A percentile compares a stretch with the other conserved stretches of the same genome.
Evolutionary conservation across 2,329 filamentous ascomycete species (phyloP).

Genomic region (Trichoderma sp.): DNA sequence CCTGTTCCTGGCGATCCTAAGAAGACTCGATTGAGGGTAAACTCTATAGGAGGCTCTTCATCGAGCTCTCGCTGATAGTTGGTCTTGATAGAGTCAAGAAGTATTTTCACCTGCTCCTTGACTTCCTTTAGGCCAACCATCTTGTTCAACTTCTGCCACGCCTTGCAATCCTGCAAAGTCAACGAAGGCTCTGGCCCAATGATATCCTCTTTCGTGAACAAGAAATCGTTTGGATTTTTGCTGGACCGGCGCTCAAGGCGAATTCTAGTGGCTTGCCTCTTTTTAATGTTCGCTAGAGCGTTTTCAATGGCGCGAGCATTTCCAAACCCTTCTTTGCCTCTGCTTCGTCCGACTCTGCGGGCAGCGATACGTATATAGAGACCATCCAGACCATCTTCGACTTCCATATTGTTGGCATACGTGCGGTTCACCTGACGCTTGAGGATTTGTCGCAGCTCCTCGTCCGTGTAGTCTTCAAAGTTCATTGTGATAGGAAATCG

Average conservation of each 20-base stretch:
- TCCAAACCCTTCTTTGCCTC: conserved; percentile 70
- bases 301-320: conserved; percentile 75
- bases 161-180: conserved; percentile 54
- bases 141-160: conserved; percentile 61
- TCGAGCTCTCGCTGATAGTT: conserved; percentile 70
- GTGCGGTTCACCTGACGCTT: conserved; percentile 56
- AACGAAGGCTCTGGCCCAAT: conserved; percentile 68
- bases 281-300: conserved; percentile 54
- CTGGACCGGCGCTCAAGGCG: conserved; percentile 48
- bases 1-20: conserved; percentile 74
- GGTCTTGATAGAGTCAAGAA: conserved; percentile 63
- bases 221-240: conserved; percentile 56
- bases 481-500: conserved; percentile 68
- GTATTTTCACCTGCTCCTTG: conserved; percentile 60
- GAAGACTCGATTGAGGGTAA: conserved; percentile 70
- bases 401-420: conserved; percentile 59
- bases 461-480: conserved; percentile 71
- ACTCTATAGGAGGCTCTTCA: conserved; percentile 62
- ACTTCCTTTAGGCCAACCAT: conserved; percentile 65
- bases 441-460: conserved; percentile 67
- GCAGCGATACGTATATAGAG: conserved; percentile 67
- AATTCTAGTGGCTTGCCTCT: conserved; percentile 64
- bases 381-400: conserved; percentile 62
- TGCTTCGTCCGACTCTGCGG: conserved; percentile 62
- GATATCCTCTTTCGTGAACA: conserved; percentile 68